Conservation (phyloP, 495 filamentous ascomycete species). For the Penicillium desertorum region DNA sequence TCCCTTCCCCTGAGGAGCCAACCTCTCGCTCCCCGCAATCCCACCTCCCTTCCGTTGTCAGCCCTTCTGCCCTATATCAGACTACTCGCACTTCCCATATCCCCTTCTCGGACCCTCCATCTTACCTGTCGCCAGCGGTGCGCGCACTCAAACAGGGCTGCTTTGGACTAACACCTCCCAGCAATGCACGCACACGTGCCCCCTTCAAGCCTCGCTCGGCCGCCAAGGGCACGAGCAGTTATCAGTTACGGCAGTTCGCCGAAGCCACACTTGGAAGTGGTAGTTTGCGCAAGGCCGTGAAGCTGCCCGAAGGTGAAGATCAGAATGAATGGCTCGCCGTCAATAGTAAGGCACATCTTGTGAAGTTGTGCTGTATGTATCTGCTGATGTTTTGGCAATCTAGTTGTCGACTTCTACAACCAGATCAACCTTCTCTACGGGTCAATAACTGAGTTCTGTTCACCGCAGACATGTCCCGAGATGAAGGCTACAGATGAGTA, state of each 20-base stretch:
- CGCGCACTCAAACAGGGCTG: constrained; percentile 39
- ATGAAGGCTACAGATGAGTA: constrained; percentile 99
- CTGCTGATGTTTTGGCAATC: constrained; percentile 10
- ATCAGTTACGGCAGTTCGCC: constrained; percentile 95
- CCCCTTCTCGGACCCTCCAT: constrained; percentile 39
- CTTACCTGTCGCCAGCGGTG: constrained; percentile 45
- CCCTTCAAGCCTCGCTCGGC: constrained; percentile 88
- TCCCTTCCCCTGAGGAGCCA: constrained; percentile 35
- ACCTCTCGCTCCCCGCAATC: constrained; percentile 23
- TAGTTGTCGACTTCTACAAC: constrained; percentile 99
- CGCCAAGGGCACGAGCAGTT: constrained; percentile 87
- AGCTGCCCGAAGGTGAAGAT: constrained; percentile 94
- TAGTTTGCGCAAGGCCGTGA: constrained; percentile 92
- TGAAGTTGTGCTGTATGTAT: not conserved
- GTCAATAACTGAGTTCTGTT: constrained; percentile 98
- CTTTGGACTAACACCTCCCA: constrained; percentile 53
- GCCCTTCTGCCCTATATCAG: constrained; percentile 29
- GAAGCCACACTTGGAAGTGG: constrained; percentile 95
- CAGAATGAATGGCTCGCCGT: constrained; percentile 97
- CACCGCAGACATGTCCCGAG: constrained; percentile 91
- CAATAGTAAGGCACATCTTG: constrained; percentile 62
- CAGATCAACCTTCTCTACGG: constrained; percentile 99
- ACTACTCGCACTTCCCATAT: constrained; percentile 36
- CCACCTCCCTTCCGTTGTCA: constrained; percentile 19
- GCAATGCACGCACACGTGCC: constrained; percentile 83